Evolutionary conservation across 257 asterid genomes (phyloP).

Genomic region (Asclepias syriaca): DNA sequence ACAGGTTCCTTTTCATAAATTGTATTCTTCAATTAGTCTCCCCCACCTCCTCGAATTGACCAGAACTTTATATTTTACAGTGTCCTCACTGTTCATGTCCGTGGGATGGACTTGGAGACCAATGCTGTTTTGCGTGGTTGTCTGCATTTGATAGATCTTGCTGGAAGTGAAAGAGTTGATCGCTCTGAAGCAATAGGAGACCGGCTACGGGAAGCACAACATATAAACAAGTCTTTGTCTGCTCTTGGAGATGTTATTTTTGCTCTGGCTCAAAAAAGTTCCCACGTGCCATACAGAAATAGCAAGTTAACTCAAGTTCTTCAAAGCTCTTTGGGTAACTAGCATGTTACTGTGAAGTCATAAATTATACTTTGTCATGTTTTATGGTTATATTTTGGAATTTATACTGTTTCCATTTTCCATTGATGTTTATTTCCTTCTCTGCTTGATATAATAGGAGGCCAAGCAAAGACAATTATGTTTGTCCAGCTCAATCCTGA

Average conservation of each 20-base stretch:
- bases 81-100: constrained; percentile 88
- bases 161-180: constrained; percentile 96
- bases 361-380: constrained; percentile 3
- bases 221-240: constrained; percentile 87
- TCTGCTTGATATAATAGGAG: constrained; percentile 53
- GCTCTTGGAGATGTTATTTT: constrained; percentile 97
- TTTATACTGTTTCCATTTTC: constrained; percentile 5
- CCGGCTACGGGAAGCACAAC: constrained; percentile 91
- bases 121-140: constrained; percentile 72
- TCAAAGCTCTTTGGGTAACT: constrained; percentile 87
- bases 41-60: constrained; percentile 7
- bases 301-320: constrained; percentile 98
- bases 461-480: constrained; percentile 97
- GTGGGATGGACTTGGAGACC: constrained; percentile 83
- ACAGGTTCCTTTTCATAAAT: constrained; percentile 45
- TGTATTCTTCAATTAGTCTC: constrained; percentile 9
- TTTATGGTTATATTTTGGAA: constrained; percentile 4
- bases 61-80: constrained; percentile 32
- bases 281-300: constrained; percentile 92
- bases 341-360: constrained; percentile 12
- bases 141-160: constrained; percentile 94
- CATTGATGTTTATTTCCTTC: not conserved
- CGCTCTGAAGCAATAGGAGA: constrained; percentile 95
- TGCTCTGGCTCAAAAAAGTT: constrained; percentile 82
- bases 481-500: constrained; percentile 96